Evolutionary conservation across 2,329 filamentous ascomycete genomes (phyloP), one percentile per base, ranked within the genome.

Genomic region (Arthrinium phaeospermum): DNA sequence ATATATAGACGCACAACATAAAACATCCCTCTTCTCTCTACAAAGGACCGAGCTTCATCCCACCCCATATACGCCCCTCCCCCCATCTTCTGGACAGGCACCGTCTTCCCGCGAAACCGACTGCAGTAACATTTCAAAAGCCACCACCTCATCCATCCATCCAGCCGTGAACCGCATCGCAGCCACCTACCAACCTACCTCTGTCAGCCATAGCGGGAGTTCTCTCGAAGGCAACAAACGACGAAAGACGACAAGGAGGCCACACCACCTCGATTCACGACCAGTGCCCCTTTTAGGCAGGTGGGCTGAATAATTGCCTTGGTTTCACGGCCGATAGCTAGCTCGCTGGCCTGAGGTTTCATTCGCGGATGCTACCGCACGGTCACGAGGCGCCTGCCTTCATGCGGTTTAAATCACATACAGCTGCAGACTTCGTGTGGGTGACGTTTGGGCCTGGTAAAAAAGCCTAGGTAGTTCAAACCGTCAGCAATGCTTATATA

Each of bases 401-500:
- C 34, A 64, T 64, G 57, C 57, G 30, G 57, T 41, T 64, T 64
- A 64, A 64, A 64, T 41, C 57, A 41, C 34, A n/a, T 22, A 41
- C 57, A 41, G 19, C 57, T 64, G 57, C 34, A 41, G 22, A 34
- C 22, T 41, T 34, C 30, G 53, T 61, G 53, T 61, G 53, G 30
- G 30, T 61, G 53, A 37, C 30, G 10, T 37, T 41, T 41, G 37
- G 7, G 10, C 53, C 53, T 37, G 53, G 16, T 22, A 34, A 37
- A 37, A 34, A 37, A 37, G 53, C 27, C 27, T 34, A 61, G 53
- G 30, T 10, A 61, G 8, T 61, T 22, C 53, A 8, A 19, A 37
- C 30, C 16, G 30, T 22, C 53, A 41, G 34, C 57, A 14, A 64
- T n/a, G 19, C 57, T 41, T 64, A 64, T n/a, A 22, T 41, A 64